A percentile compares a stretch with the other conserved stretches of the same genome.
Evolutionary conservation across 1,139 yeast species (phyloP).

Genomic region (Candida albicans): DNA sequence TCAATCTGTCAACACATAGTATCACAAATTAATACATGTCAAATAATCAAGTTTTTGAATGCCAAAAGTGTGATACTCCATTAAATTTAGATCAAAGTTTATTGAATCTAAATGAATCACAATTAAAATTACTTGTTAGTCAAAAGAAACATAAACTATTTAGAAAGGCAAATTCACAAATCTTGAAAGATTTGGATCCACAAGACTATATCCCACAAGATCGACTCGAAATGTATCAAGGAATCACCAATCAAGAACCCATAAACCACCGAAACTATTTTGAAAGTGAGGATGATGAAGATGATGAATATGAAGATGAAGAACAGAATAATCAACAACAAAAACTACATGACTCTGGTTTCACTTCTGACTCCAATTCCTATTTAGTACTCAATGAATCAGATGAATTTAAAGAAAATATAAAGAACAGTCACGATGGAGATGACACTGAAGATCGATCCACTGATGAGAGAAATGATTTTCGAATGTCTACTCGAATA

Average conservation of each 20-base stretch:
- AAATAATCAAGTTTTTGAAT: conserved; percentile 13
- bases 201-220: conserved; percentile 34
- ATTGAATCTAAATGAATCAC: conserved; percentile 30
- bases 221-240: conserved; percentile 28
- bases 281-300: conserved; percentile 21
- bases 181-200: conserved; percentile 24
- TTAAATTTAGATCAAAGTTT: conserved; percentile 33
- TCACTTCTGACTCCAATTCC: conserved; percentile 26
- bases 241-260: conserved; percentile 20
- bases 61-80: conserved; percentile 38
- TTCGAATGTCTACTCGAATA: conserved; percentile 37
- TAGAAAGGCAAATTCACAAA: conserved; percentile 13
- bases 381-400: conserved; percentile 31
- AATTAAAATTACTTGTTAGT: conserved; percentile 28
- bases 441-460: neutral
- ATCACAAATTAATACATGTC: conserved; percentile 1
- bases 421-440: conserved; percentile 4
- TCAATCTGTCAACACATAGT: neutral
- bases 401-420: conserved; percentile 16
- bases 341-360: conserved; percentile 9
- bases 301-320: conserved; percentile 15
- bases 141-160: conserved; percentile 12
- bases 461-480: conserved; percentile 10
- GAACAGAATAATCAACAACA: conserved; percentile 16
- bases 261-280: conserved; percentile 19